phyloP scores from a whole-genome alignment of 2,329 filamentous ascomycete species.

The Pseudonectria foliicola region DNA sequence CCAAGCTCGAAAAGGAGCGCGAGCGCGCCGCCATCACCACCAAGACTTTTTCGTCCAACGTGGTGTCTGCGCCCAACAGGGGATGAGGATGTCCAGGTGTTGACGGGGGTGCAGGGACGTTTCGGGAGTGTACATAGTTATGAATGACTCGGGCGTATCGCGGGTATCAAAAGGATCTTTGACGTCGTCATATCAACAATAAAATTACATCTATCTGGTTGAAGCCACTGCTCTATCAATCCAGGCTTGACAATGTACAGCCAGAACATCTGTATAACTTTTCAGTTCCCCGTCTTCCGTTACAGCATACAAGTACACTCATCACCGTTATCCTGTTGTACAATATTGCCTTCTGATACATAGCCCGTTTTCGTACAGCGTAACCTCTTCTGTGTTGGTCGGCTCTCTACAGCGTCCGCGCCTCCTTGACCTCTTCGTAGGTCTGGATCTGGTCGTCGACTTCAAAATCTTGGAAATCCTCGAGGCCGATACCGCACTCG shows the following conservation, averaged over 20 bases:
- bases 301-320: constrained; percentile 6
- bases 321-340: neutral
- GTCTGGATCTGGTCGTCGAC: constrained; percentile 81
- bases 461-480: constrained; percentile 69
- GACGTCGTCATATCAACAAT: too few relatives aligned
- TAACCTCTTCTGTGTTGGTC: constrained; percentile 5
- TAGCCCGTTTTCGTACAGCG: constrained; percentile 11
- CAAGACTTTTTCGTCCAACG: constrained; percentile 44
- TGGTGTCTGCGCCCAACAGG: constrained; percentile 41
- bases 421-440: constrained; percentile 72
- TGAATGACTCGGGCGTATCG: neutral
- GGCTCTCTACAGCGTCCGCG: constrained; percentile 46
- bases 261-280: constrained; percentile 4
- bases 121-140: too few relatives aligned
- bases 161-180: too few relatives aligned
- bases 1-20: constrained; percentile 50
- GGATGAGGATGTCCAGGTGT: too few relatives aligned
- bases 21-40: constrained; percentile 40
- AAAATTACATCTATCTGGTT: too few relatives aligned
- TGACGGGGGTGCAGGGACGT: too few relatives aligned
- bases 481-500: constrained; percentile 89
- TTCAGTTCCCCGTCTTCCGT: constrained; percentile 7
- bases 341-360: constrained; percentile 4
- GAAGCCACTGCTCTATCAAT: too few relatives aligned
- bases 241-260: neutral